These are phyloP conservation scores for Cryphonectria radicalis DNA, from an alignment of 2,329 filamentous ascomycete species.

Conservation along the genomic window DNA sequence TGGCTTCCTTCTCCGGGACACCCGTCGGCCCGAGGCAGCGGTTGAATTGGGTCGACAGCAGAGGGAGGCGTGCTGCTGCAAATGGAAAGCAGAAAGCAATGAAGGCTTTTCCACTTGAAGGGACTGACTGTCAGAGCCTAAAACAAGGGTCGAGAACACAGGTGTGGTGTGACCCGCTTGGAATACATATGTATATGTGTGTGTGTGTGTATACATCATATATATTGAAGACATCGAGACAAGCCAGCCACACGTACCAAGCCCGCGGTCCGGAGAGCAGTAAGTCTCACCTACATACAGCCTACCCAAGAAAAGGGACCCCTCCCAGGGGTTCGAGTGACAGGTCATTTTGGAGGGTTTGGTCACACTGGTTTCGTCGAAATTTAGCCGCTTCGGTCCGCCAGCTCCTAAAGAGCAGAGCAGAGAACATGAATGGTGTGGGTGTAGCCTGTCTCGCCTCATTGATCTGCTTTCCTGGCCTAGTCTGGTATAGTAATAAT, in stretches of 20 bases:
- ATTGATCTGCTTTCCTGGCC: neutral
- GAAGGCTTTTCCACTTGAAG: neutral
- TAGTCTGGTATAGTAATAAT: neutral
- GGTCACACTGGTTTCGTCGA: conserved; percentile 5
- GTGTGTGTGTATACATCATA: neutral
- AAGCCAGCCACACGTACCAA: neutral
- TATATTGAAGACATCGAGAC: neutral
- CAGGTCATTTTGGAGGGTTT: neutral
- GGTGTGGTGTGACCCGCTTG: neutral
- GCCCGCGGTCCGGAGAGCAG: neutral
- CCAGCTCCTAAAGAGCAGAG: neutral
- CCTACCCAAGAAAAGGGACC: neutral
- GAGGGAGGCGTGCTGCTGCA: neutral
- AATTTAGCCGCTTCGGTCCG: conserved; percentile 10
- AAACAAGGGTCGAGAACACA: neutral
- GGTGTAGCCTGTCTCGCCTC: neutral
- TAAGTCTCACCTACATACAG: neutral
- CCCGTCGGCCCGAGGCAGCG: conserved; percentile 1
- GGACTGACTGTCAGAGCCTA: neutral
- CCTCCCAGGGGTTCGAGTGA: neutral
- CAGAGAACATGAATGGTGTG: neutral
- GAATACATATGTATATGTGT: too few species aligned
- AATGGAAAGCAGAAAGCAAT: neutral
- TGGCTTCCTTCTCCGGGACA: neutral
- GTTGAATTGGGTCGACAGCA: neutral